Conservation (phyloP, 2,329 filamentous ascomycete genomes). For the Ophiostoma quercus region DNA sequence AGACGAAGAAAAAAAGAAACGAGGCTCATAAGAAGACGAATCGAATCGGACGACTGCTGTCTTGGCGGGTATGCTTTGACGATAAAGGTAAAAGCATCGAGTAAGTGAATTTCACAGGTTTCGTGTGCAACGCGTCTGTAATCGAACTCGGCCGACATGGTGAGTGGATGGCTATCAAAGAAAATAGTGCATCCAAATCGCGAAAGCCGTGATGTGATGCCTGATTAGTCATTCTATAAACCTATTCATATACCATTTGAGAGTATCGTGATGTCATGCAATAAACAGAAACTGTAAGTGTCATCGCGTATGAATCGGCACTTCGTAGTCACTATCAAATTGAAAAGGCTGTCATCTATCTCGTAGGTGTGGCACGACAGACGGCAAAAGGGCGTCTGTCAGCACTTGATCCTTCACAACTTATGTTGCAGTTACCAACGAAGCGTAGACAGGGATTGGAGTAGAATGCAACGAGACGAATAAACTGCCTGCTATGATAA, state of each 20-base stretch:
- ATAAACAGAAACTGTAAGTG: too few species aligned
- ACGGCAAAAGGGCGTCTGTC: neutral
- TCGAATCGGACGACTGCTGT: neutral
- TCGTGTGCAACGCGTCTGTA: neutral
- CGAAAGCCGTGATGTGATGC: neutral
- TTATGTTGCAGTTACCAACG: neutral
- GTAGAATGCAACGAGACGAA: neutral
- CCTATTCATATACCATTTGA: neutral
- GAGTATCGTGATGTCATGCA: neutral
- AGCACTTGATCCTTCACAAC: neutral
- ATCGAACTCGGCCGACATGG: neutral
- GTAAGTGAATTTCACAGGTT: neutral
- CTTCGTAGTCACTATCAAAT: neutral
- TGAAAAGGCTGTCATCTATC: neutral
- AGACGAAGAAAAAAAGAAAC: too few species aligned
- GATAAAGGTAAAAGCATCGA: constrained; percentile 3
- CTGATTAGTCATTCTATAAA: neutral
- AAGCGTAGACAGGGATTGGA: neutral
- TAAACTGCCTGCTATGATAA: neutral
- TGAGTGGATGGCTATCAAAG: neutral
- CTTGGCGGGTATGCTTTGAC: neutral
- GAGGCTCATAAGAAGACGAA: neutral
- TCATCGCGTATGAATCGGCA: too few species aligned
- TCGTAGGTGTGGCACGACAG: neutral
- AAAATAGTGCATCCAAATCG: too few species aligned